Percentiles rank a stretch among this genome's conserved stretches.
Conservation (phyloP, 202 grass and related monocot genomes). For the Bolboschoenoplectus hybrid region DNA sequence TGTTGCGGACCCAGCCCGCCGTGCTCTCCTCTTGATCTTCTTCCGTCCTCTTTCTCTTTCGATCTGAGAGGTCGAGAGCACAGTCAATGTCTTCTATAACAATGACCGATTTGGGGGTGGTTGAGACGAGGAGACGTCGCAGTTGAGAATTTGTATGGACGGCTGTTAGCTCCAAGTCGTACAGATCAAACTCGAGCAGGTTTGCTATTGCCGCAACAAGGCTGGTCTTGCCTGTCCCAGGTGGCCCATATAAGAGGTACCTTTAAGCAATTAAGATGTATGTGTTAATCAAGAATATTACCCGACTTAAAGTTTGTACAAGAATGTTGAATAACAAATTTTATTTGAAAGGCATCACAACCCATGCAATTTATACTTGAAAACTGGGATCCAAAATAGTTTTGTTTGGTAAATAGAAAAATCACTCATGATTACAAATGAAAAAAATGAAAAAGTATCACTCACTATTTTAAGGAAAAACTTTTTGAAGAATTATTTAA, state of each 20-base stretch:
- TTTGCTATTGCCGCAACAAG: conserved; percentile 88
- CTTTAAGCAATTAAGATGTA: conserved; percentile 4
- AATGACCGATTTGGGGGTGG: conserved; percentile 70
- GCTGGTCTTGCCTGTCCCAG: conserved; percentile 90
- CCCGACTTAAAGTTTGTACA: background rate
- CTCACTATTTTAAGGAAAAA: background rate
- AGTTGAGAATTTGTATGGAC: conserved; percentile 74
- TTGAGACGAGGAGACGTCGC: conserved; percentile 63
- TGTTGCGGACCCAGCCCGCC: background rate
- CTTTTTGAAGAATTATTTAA: background rate
- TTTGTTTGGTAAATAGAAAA: background rate
- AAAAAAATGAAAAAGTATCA: background rate
- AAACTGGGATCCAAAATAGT: background rate
- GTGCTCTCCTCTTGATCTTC: conserved; percentile 24
- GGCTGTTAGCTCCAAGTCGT: conserved; percentile 86
- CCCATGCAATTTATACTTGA: background rate
- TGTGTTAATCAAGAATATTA: conserved; percentile 27
- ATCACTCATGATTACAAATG: background rate
- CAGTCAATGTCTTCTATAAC: conserved; percentile 83
- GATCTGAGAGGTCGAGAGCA: conserved; percentile 67
- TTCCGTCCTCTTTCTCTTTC: conserved; percentile 40
- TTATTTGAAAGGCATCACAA: background rate
- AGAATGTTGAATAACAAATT: background rate
- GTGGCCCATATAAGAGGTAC: conserved; percentile 86
- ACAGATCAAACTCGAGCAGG: conserved; percentile 92